Base-by-base conservation (phyloP, 345 rosid genomes). In the Erucastrum elatum region DNA sequence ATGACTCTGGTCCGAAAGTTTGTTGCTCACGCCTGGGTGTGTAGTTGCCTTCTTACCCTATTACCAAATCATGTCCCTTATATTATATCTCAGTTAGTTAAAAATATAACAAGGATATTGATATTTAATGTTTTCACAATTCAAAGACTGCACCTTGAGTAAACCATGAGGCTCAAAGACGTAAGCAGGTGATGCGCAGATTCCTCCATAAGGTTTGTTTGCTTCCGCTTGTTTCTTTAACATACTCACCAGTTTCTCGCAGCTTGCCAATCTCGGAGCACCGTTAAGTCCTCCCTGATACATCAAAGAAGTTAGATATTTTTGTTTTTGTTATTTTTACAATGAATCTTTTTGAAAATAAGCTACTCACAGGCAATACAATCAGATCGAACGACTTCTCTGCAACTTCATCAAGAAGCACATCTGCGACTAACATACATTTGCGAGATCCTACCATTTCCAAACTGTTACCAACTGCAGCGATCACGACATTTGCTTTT, bases 31-130 rank as follows among this genome's bases (percentile, higher is more conserved):
- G 17, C 58, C 67, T 10, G 98, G 99, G 83, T 86, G 92, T 1
- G 97, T 92, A 44, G 97, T 95, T 29, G 97, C 96, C 80, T 93
- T 95, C 82, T 95, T 95, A 70, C 96, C 98, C 99, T 93, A 77
- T n/a, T n/a, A 71, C 64, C 15, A 69, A 69, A 49, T 55, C 65
- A 79, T 35, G 9, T 67, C 39, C 9, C 71, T 21, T 21, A 30
- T 30, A 30, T 25, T 41, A 15, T 37, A 35, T 15, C 67, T 63
- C 68, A 79, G 69, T 73, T 61, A 21, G 21, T 67, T 29, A 29
- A 11, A 10, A 0, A 6, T 59, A 72, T 8, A 66, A 46, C 63
- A 72, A 49, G 6, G 34, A 49, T 5, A 31, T 0, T 8, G 10
- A 6, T 39, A 61, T 2, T 0, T 41, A 72, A 61, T 10, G 59